Evolutionary conservation across 495 filamentous ascomycete species (phyloP).

Genomic region (Paragyromitra xinjiangensis): DNA sequence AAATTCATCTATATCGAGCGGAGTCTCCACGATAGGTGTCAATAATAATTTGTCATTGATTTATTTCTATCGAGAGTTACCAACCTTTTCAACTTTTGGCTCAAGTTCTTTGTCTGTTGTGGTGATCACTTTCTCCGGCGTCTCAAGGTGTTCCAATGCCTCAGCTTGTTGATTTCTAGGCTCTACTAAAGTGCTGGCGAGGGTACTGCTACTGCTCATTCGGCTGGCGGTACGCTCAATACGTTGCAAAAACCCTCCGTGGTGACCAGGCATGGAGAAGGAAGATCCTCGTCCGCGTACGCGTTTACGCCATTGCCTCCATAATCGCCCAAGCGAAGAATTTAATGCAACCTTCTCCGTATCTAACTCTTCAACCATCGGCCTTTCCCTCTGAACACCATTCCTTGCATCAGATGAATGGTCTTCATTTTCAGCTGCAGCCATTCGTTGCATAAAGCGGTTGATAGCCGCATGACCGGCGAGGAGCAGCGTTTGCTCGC

Average conservation of each 20-base stretch:
- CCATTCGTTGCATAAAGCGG: constrained; percentile 67
- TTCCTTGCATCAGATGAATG: constrained; percentile 59
- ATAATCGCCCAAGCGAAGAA: constrained; percentile 83
- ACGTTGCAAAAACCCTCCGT: constrained; percentile 32
- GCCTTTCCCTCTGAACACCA: constrained; percentile 63
- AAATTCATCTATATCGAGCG: constrained; percentile 5
- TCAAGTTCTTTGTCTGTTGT: neutral
- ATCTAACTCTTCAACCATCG: constrained; percentile 87
- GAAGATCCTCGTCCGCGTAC: constrained; percentile 62
- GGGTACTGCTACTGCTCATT: constrained; percentile 41
- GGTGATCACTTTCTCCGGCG: neutral
- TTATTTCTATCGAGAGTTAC: constrained; percentile 11
- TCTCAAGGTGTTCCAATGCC: constrained; percentile 6
- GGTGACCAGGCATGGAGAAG: constrained; percentile 52
- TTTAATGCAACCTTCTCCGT: constrained; percentile 93
- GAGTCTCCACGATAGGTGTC: constrained; percentile 26
- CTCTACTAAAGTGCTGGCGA: constrained; percentile 32
- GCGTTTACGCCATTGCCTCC: constrained; percentile 94
- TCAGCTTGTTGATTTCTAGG: constrained; percentile 17
- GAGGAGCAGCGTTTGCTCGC: constrained; percentile 84
- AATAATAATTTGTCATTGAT: constrained; percentile 13
- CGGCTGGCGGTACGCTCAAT: constrained; percentile 48
- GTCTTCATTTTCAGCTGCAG: constrained; percentile 63
- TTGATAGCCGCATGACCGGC: constrained; percentile 89
- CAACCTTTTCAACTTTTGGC: constrained; percentile 15